Evolutionary conservation across 2,329 filamentous ascomycete genomes (phyloP).

Genomic region (Fusarium citri): DNA sequence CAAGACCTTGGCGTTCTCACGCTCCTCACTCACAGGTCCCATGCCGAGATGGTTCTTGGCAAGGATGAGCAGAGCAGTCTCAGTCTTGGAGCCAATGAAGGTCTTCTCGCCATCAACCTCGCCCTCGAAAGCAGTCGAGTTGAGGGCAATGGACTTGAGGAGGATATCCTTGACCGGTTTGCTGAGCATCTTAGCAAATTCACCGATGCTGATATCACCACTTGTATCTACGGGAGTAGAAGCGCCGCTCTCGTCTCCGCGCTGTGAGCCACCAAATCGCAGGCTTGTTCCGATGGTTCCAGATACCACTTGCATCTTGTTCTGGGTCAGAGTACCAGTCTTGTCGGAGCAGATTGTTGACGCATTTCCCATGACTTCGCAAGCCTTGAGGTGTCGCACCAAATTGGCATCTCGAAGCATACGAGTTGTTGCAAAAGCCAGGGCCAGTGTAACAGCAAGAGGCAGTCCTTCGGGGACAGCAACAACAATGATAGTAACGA

Average conservation of each 20-base stretch:
- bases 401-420: constrained; percentile 84
- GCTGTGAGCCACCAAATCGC: constrained; percentile 61
- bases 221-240: constrained; percentile 46
- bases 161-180: constrained; percentile 64
- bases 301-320: constrained; percentile 75
- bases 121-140: constrained; percentile 82
- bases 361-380: constrained; percentile 85
- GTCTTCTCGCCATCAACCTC: constrained; percentile 73
- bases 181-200: constrained; percentile 61
- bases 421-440: constrained; percentile 80
- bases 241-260: constrained; percentile 44
- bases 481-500: constrained; percentile 83
- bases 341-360: constrained; percentile 78
- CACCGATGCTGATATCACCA: constrained; percentile 56
- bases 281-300: constrained; percentile 67
- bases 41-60: constrained; percentile 75
- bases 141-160: constrained; percentile 70
- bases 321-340: constrained; percentile 74
- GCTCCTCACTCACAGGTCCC: constrained; percentile 72
- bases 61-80: constrained; percentile 78
- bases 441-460: constrained; percentile 79
- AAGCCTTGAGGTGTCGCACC: constrained; percentile 80
- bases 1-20: constrained; percentile 67
- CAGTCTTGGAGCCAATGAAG: constrained; percentile 83
- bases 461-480: constrained; percentile 83